Evolutionary conservation across 495 filamentous ascomycete species (phyloP), one percentile per base, ranked within the genome.

Genomic region (Mytilinidion resinicola): DNA sequence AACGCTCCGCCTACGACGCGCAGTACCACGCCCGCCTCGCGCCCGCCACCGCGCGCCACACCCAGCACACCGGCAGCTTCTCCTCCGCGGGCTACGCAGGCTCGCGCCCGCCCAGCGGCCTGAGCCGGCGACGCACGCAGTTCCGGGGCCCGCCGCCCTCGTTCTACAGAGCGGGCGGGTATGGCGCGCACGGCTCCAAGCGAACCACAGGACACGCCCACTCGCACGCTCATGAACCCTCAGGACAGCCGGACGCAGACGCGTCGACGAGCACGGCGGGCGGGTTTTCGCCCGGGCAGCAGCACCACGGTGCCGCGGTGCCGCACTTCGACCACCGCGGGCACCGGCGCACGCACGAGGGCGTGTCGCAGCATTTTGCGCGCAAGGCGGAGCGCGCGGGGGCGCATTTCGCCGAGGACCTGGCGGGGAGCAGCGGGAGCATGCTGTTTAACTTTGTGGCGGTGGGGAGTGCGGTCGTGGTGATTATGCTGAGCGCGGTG

Each of bases 71-170:
- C 61, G 53, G 63, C 43, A 68, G 36, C 12, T 15, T 42, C 20
- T 52, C 53, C 17, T 55, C 55, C 50, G 37, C 51, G 39, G 41
- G 57, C 19, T 57, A 59, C 38, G 67, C 69, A 33, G 73, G 70
- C 51, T 50, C 54, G 14, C 58, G 71, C 1, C 69, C 69, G 0
- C 69, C 73, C 0, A 88, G 83, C 25, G 93, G 95, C 0, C 75
- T 98, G 5, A 90, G 85, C 67, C 78, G 86, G 43, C 80, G 93
- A 12, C 78, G 89, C 0, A 77, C 83, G 0, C 75, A 85, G 1
- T 95, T 91, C 72, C 80, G 78, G 1, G 93, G 93, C 0, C 91
- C 93, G 9, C 92, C 93, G 55, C 92, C 93, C 0, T 87, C 82
- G 60, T 98, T 96, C 72, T 96, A 86, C 69, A 77, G 82, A 15